A percentile compares a stretch with the other conserved stretches of the same genome.
These are phyloP conservation scores for Entomortierella beljakovae DNA, from an alignment of 192 early-diverging fungal genomes.

Conservation along the genomic window DNA sequence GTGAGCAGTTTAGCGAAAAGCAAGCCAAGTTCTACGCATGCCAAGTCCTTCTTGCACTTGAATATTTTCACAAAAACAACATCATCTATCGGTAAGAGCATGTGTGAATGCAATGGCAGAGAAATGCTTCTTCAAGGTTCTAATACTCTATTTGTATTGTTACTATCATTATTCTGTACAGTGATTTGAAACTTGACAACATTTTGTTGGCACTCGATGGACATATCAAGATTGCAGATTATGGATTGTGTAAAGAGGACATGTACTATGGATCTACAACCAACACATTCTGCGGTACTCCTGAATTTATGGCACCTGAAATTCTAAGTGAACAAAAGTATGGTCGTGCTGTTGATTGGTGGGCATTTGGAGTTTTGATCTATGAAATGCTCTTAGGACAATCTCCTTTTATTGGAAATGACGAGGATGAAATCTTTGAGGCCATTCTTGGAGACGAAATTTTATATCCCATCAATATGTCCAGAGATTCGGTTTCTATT, in stretches of 20 bases:
- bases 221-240: constrained; percentile 98
- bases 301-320: constrained; percentile 99
- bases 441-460: constrained; percentile 97
- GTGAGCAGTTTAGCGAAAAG: constrained; percentile 89
- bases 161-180: constrained; percentile 1
- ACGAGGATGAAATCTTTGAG: constrained; percentile 98
- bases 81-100: constrained; percentile 80
- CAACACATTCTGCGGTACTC: constrained; percentile 97
- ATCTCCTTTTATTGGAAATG: constrained; percentile 94
- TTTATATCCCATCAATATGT: constrained; percentile 94
- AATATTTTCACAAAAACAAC: constrained; percentile 95
- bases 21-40: constrained; percentile 97
- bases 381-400: constrained; percentile 94
- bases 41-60: constrained; percentile 93
- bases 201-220: constrained; percentile 92
- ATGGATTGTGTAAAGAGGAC: constrained; percentile 97
- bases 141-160: neutral
- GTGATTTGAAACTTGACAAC: constrained; percentile 98
- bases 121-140: constrained; percentile 51
- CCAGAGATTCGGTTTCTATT: constrained; percentile 90
- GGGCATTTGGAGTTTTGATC: constrained; percentile 92
- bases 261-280: constrained; percentile 91
- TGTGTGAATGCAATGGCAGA: neutral
- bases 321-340: constrained; percentile 96
- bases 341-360: constrained; percentile 98